phyloP scores from a whole-genome alignment of 208 protist species.

The Trypanosoma platydactyli region DNA sequence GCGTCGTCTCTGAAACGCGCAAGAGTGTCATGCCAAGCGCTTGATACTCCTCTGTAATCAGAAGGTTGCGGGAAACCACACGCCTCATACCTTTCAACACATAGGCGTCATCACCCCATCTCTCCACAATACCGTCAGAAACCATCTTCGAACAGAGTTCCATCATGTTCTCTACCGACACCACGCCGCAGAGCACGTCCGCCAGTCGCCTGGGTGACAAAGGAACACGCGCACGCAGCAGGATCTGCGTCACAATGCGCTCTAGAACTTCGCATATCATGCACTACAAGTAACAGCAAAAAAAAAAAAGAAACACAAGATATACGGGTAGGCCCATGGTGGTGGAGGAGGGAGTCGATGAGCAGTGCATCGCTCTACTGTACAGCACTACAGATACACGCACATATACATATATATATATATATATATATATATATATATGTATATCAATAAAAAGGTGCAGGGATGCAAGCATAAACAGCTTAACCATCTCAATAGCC shows the following conservation, averaged over 20 bases:
- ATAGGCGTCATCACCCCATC: constrained; percentile 57
- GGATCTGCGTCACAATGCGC: constrained; percentile 70
- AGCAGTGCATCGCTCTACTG: no score
- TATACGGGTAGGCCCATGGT: no score
- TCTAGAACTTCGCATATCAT: constrained; percentile 77
- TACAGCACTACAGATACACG: no score
- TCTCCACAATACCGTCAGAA: constrained; percentile 52
- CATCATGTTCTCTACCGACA: constrained; percentile 64
- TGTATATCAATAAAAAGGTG: no score
- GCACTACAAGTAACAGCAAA: constrained; percentile 35
- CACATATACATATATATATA: no score
- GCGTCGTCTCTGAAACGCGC: constrained; percentile 30
- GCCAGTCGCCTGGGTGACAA: constrained; percentile 45
- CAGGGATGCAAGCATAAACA: no score
- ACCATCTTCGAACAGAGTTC: constrained; percentile 62
- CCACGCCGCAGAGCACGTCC: constrained; percentile 43
- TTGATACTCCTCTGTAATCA: constrained; percentile 80
- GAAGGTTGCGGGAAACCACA: constrained; percentile 39
- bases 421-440: no score
- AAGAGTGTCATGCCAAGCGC: constrained; percentile 77
- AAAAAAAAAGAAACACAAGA: constrained; percentile 16
- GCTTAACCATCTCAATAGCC: no score
- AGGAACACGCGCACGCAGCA: constrained; percentile 57
- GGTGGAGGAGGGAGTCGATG: no score
- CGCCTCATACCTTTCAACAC: constrained; percentile 42